A percentile compares a stretch with the other conserved stretches of the same genome.
Conservation (phyloP, 2,329 filamentous ascomycete species). For the Harringtonia aguacate region DNA sequence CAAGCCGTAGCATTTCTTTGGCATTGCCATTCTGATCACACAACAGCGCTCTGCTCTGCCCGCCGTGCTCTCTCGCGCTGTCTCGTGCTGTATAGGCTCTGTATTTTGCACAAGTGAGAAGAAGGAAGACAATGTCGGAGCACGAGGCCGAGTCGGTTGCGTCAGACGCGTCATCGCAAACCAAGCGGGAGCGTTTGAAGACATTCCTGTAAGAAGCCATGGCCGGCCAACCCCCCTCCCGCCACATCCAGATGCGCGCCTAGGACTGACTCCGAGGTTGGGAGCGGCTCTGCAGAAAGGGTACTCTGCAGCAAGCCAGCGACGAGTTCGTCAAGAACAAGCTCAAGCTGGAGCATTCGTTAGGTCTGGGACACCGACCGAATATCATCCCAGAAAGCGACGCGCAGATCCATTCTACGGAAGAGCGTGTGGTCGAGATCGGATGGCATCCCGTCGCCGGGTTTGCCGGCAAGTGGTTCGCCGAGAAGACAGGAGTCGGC, state of each 20-base stretch:
- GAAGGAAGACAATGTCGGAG: neutral
- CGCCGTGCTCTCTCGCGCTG: no score
- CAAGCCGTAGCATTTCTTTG: neutral
- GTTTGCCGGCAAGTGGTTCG: constrained; percentile 46
- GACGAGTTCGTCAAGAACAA: constrained; percentile 27
- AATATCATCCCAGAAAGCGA: constrained; percentile 31
- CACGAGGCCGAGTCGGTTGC: neutral
- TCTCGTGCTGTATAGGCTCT: no score
- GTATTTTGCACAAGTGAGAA: neutral
- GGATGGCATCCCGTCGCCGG: constrained; percentile 50
- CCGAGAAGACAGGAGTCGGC: constrained; percentile 42
- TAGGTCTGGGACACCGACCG: constrained; percentile 31
- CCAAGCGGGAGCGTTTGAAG: neutral
- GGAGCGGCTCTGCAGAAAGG: neutral
- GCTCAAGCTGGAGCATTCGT: constrained; percentile 27
- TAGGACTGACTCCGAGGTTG: no score
- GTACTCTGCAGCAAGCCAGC: constrained; percentile 4
- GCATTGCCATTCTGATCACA: neutral
- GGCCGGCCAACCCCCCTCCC: neutral
- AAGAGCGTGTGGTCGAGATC: constrained; percentile 34
- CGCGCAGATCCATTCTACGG: constrained; percentile 22
- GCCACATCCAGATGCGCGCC: no score
- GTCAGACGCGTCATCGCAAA: neutral
- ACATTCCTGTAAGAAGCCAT: neutral
- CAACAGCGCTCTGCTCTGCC: neutral